phyloP scores from a whole-genome alignment of 768 basidiomycete genomes.

The Auriscalpium orientale region DNA sequence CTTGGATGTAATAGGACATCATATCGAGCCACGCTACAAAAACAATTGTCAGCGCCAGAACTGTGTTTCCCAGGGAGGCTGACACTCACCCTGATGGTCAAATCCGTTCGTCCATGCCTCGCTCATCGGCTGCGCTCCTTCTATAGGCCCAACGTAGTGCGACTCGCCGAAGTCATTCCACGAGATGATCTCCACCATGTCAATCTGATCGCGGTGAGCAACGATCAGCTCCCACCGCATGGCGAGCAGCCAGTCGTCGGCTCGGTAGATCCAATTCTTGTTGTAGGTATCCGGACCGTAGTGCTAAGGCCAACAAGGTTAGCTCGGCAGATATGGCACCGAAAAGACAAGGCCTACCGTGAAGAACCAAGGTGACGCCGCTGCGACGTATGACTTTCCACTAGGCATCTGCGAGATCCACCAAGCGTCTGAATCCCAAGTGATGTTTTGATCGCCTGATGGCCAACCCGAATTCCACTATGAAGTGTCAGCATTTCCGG shows the following conservation, averaged over 20 bases:
- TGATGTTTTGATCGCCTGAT: slow-evolving; percentile 22
- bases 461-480: slow-evolving; percentile 85
- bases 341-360: slow-evolving; percentile 26
- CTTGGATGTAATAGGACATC: slow-evolving; percentile 58
- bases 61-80: slow-evolving; percentile 1
- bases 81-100: slow-evolving; percentile 24
- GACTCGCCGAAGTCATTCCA: slow-evolving; percentile 67
- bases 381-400: slow-evolving; percentile 35
- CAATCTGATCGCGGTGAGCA: slow-evolving; percentile 44
- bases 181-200: slow-evolving; percentile 52
- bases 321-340: background rate
- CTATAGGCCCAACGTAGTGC: slow-evolving; percentile 43
- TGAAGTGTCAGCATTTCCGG: background rate
- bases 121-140: slow-evolving; percentile 32
- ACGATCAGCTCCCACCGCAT: slow-evolving; percentile 65
- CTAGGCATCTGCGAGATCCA: slow-evolving; percentile 16
- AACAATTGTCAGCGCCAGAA: background rate
- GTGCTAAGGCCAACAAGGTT: slow-evolving; percentile 28
- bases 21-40: slow-evolving; percentile 53
- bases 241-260: slow-evolving; percentile 60
- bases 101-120: slow-evolving; percentile 35
- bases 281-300: slow-evolving; percentile 59
- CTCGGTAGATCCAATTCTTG: slow-evolving; percentile 67
- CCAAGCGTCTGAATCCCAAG: slow-evolving; percentile 15
- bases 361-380: slow-evolving; percentile 74